Conservation (phyloP, 2,329 filamentous ascomycete species). For the Ilyonectria sp. region DNA sequence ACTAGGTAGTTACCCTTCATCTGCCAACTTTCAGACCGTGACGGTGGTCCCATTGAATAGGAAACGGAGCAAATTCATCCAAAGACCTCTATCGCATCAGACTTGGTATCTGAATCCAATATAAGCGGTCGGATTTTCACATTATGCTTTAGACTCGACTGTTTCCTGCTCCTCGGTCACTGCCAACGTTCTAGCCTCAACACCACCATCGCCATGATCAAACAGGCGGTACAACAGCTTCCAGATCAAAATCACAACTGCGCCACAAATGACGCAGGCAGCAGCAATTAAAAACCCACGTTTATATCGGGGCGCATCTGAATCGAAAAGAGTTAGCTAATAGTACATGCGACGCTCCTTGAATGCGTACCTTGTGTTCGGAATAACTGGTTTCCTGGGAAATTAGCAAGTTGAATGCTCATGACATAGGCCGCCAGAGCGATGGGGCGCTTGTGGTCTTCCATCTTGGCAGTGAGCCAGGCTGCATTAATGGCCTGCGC, state of each 20-base stretch:
- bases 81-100: no score
- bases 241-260: conserved; percentile 47
- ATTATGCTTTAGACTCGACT: no score
- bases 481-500: conserved; percentile 51
- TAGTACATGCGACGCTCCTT: neutral
- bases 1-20: no score
- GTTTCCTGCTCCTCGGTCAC: neutral
- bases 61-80: no score
- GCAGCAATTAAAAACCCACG: conserved; percentile 46
- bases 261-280: conserved; percentile 43
- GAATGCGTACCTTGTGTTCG: conserved; percentile 40
- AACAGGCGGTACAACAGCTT: conserved; percentile 50
- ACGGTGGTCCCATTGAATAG: no score
- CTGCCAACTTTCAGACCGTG: no score
- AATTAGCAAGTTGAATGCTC: conserved; percentile 51
- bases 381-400: conserved; percentile 50
- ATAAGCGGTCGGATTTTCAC: no score
- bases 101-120: no score
- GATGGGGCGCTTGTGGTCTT: conserved; percentile 48
- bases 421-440: conserved; percentile 51
- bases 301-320: conserved; percentile 48
- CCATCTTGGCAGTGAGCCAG: conserved; percentile 50
- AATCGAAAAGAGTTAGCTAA: rapidly evolving
- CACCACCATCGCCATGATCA: conserved; percentile 47
- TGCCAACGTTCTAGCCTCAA: conserved; percentile 32